These are phyloP conservation scores for Macrolepiota albuminosa DNA, from an alignment of 768 basidiomycete genomes.

Conservation along the genomic window DNA sequence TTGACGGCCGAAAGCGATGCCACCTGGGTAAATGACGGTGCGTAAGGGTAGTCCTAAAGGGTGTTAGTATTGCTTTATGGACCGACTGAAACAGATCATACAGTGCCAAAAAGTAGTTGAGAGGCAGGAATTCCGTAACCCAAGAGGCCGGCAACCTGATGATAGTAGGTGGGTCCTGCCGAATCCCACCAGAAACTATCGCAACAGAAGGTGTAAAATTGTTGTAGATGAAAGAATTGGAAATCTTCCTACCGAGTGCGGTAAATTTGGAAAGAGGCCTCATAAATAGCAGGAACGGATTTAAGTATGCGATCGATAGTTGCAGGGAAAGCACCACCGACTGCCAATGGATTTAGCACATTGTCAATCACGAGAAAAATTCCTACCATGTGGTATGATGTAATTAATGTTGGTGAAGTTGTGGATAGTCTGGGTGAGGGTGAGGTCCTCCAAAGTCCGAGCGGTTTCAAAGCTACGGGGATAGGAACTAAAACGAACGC, in stretches of 20 bases:
- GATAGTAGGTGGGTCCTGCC: slow-evolving; percentile 31
- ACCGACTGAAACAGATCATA: slow-evolving; percentile 10
- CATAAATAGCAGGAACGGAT: slow-evolving; percentile 25
- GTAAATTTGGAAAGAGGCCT: slow-evolving; percentile 28
- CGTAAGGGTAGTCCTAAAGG: slow-evolving; percentile 25
- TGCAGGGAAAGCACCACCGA: slow-evolving; percentile 30
- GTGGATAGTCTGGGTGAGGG: slow-evolving; percentile 23
- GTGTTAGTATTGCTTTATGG: neutral
- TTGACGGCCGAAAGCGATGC: slow-evolving; percentile 15
- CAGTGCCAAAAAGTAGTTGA: slow-evolving; percentile 31
- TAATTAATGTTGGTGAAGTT: slow-evolving; percentile 30
- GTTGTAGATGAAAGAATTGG: neutral
- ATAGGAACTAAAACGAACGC: neutral
- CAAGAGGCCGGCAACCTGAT: slow-evolving; percentile 28
- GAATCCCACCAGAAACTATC: slow-evolving; percentile 34
- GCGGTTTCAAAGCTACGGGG: slow-evolving; percentile 25
- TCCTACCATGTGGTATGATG: slow-evolving; percentile 29
- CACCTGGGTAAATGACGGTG: slow-evolving; percentile 16
- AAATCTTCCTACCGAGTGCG: slow-evolving; percentile 20
- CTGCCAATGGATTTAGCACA: slow-evolving; percentile 7
- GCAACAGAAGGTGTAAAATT: neutral
- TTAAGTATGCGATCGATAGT: slow-evolving; percentile 31
- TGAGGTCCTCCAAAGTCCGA: slow-evolving; percentile 28
- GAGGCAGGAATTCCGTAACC: slow-evolving; percentile 26
- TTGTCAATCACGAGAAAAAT: neutral